Conservation (phyloP, 352 stramenopile genomes). For the Globisporangium emineosum region DNA sequence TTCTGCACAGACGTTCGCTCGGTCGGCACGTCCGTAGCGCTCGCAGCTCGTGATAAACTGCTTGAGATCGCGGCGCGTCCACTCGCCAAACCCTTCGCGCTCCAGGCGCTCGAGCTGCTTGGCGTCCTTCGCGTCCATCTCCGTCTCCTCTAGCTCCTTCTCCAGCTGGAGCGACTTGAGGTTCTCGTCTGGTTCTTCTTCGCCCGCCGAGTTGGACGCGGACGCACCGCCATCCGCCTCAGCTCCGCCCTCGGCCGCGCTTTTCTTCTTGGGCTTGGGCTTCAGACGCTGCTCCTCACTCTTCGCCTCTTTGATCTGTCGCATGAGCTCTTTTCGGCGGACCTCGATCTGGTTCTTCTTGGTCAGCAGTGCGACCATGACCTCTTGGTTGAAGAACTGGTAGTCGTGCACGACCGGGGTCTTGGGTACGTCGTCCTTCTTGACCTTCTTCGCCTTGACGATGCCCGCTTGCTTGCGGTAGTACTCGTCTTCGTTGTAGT, state of each 20-base stretch:
- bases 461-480: conserved; percentile 88
- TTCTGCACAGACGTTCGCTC: conserved; percentile 88
- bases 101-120: conserved; percentile 74
- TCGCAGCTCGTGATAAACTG: conserved; percentile 92
- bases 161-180: conserved; percentile 63
- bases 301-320: conserved; percentile 83
- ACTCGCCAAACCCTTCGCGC: conserved; percentile 94
- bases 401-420: conserved; percentile 93
- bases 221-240: conserved; percentile 31
- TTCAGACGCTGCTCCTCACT: conserved; percentile 77
- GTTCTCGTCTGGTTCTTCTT: conserved; percentile 53
- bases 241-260: conserved; percentile 38
- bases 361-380: conserved; percentile 82
- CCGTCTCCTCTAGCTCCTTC: conserved; percentile 74
- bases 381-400: conserved; percentile 93
- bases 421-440: conserved; percentile 88
- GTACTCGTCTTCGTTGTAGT: conserved; percentile 98
- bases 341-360: conserved; percentile 90
- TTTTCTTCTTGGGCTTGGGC: conserved; percentile 66
- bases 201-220: conserved; percentile 52
- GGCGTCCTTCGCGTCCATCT: conserved; percentile 65
- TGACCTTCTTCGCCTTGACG: conserved; percentile 84
- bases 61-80: conserved; percentile 89
- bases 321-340: conserved; percentile 78
- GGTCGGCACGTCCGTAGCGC: conserved; percentile 92